Evolutionary conservation across 306 rosid species (phyloP), one percentile per base, ranked within the genome.

Genomic region (Citrullus colocynthis): DNA sequence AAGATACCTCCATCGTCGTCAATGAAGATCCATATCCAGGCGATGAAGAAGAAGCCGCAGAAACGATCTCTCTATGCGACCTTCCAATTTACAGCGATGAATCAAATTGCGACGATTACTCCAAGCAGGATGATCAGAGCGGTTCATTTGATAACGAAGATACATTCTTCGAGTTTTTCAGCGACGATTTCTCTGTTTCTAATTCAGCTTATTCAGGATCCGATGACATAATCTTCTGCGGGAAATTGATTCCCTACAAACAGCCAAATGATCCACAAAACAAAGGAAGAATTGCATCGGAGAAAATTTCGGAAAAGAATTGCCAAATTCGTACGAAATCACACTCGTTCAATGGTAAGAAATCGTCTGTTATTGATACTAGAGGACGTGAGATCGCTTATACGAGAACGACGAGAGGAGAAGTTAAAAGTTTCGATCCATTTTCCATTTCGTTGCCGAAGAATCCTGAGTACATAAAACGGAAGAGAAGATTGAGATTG

Each of bases 211-310:
- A 30, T 64, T 6, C 83, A 10, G 52, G 60, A 24, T 69, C 83
- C 3, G 85, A 82, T 17, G 78, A 85, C 67, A 85, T 94, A 44
- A 83, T 94, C 82, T 94, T 94, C 54, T 94, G 98, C 10, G 98
- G 98, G 6, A 94, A 90, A 76, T 83, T 90, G 80, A 94, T 94
- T 42, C 87, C 91, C 18, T 83, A 77, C 85, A 85, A 69, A 71
- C 91, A 82, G 32, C 73, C 79, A 9, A 79, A 2, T 52, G 15
- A 16, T 37, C 77, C 52, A 37, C 34, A 12, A 59, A 44, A 54
- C 73, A 41, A 32, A 30, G 41, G 34, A 6, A 16, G 57, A 71
- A 61, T 30, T 20, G 34, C 20, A 32, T n/a, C 54, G 3, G 69
- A 49, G 28, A 20, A 64, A 6, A 55, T 44, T 15, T 15, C 51